These are phyloP conservation scores for Aspergillus steynii DNA, from an alignment of 495 filamentous ascomycete genomes.

Conservation along the genomic window DNA sequence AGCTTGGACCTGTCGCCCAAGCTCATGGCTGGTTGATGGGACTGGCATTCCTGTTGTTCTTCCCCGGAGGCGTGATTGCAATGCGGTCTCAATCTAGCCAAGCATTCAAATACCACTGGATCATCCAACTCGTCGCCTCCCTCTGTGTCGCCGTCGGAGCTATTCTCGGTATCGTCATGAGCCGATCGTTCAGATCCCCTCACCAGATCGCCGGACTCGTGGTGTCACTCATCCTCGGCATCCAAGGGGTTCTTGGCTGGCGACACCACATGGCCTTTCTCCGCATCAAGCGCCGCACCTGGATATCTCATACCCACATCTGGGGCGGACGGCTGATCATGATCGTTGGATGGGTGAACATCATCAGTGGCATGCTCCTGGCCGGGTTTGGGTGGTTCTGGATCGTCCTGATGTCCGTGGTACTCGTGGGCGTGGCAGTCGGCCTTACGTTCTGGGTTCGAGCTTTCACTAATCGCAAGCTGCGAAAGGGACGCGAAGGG, in stretches of 20 bases:
- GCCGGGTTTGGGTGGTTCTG: conserved; percentile 1
- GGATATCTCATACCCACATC: conserved; percentile 14
- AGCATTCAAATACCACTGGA: conserved; percentile 13
- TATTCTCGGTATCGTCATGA: conserved; percentile 8
- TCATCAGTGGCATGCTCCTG: conserved; percentile 12
- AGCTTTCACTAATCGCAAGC: conserved; percentile 7
- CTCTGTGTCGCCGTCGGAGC: conserved; percentile 5
- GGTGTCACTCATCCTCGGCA: conserved; percentile 1
- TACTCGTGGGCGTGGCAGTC: background rate
- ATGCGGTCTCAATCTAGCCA: conserved; percentile 10
- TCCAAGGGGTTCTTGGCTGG: conserved; percentile 12
- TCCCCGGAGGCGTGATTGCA: conserved; percentile 12
- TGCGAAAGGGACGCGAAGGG: background rate
- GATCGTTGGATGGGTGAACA: conserved; percentile 11
- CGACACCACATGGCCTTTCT: conserved; percentile 15
- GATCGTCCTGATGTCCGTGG: background rate
- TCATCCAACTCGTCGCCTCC: conserved; percentile 12
- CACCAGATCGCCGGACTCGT: conserved; percentile 10
- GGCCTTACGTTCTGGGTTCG: conserved; percentile 9
- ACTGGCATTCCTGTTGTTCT: conserved; percentile 7
- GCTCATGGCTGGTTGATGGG: conserved; percentile 13
- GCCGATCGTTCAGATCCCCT: conserved; percentile 5
- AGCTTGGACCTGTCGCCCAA: background rate
- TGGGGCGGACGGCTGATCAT: conserved; percentile 11
- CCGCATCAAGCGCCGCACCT: conserved; percentile 8